Conservation (phyloP, 768 basidiomycete genomes). For the Mycena floridula region DNA sequence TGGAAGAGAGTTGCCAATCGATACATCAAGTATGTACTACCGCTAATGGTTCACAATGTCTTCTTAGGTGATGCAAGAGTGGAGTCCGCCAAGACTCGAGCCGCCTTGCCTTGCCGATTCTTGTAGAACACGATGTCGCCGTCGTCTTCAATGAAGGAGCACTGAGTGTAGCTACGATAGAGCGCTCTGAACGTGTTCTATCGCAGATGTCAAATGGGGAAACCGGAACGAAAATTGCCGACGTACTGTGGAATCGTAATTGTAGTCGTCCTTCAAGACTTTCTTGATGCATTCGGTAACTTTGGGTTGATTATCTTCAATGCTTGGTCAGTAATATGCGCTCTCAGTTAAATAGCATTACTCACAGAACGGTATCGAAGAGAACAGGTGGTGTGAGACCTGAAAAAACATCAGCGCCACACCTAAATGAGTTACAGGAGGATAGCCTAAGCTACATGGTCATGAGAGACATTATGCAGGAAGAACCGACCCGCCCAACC, state of each 20-base stretch:
- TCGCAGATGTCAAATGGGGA: slow-evolving; percentile 4
- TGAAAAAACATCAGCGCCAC: slow-evolving; percentile 23
- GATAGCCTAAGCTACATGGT: slow-evolving; percentile 33
- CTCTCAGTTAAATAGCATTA: background rate
- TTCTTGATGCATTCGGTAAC: slow-evolving; percentile 49
- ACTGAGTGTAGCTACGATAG: slow-evolving; percentile 54
- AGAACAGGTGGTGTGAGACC: slow-evolving; percentile 58
- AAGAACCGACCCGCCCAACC: slow-evolving; percentile 64
- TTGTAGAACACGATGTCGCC: slow-evolving; percentile 60
- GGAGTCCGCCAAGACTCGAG: slow-evolving; percentile 13
- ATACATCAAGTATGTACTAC: too few relatives aligned
- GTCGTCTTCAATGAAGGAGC: slow-evolving; percentile 59
- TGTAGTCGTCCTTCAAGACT: slow-evolving; percentile 44
- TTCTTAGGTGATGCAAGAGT: background rate
- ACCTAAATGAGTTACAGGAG: background rate
- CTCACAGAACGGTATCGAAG: slow-evolving; percentile 46
- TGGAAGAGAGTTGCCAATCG: too few relatives aligned
- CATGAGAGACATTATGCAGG: slow-evolving; percentile 49
- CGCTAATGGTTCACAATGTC: too few relatives aligned
- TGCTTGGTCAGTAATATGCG: background rate
- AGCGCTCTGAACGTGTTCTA: slow-evolving; percentile 55
- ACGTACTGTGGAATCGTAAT: slow-evolving; percentile 56
- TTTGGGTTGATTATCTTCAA: slow-evolving; percentile 38
- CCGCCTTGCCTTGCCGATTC: slow-evolving; percentile 39
- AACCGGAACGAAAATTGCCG: slow-evolving; percentile 10